Conservation (phyloP, 2,329 filamentous ascomycete genomes). For the Mycocentrospora acerina region DNA sequence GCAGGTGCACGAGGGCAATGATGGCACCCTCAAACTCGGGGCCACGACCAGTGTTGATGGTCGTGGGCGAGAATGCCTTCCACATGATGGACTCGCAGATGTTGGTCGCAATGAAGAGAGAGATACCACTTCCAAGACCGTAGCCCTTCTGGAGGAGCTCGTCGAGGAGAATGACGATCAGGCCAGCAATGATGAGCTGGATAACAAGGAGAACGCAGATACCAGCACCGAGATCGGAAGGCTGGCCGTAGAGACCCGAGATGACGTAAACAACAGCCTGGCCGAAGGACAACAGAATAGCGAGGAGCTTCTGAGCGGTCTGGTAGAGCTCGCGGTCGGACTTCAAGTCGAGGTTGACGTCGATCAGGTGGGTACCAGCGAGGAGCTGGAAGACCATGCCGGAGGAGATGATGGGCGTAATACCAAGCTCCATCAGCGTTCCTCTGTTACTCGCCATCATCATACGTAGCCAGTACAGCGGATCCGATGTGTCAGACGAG, state of each 20-base stretch:
- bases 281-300: slow-evolving; percentile 95
- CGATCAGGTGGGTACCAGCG: slow-evolving; percentile 98
- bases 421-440: slow-evolving; percentile 91
- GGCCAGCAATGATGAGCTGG: slow-evolving; percentile 93
- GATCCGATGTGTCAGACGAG: slow-evolving; percentile 92
- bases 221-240: slow-evolving; percentile 93
- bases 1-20: slow-evolving; percentile 95
- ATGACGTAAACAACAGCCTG: slow-evolving; percentile 98
- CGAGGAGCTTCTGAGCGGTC: slow-evolving; percentile 89
- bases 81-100: slow-evolving; percentile 99
- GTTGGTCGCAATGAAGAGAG: slow-evolving; percentile 99
- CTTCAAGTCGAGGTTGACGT: slow-evolving; percentile 99
- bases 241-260: slow-evolving; percentile 89
- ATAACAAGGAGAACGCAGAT: slow-evolving; percentile 98
- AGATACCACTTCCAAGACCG: slow-evolving; percentile 96
- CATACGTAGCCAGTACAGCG: slow-evolving; percentile 99
- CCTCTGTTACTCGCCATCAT: slow-evolving; percentile 99
- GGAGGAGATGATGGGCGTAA: slow-evolving; percentile 98
- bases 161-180: slow-evolving; percentile 98
- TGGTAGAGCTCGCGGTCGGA: slow-evolving; percentile 99
- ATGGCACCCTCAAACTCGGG: slow-evolving; percentile 99
- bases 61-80: slow-evolving; percentile 99
- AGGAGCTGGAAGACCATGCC: slow-evolving; percentile 99
- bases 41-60: slow-evolving; percentile 98
- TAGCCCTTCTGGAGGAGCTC: slow-evolving; percentile 99